These are phyloP conservation scores for Fusarium sp. DNA, from an alignment of 2,329 filamentous ascomycete genomes.

Conservation along the genomic window DNA sequence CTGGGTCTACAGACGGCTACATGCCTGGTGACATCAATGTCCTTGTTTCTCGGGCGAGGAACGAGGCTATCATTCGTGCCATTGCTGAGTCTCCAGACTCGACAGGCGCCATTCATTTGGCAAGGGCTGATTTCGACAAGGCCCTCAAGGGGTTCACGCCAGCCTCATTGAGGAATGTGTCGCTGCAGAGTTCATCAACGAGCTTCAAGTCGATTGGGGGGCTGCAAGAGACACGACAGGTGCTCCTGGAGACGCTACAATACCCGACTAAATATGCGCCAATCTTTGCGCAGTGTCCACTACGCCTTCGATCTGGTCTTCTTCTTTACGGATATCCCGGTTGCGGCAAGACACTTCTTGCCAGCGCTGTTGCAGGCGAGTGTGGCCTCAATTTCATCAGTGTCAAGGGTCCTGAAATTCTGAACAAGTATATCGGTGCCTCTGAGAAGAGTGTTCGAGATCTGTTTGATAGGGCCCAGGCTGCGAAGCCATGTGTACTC, in stretches of 20 bases:
- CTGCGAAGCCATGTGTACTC: constrained; percentile 90
- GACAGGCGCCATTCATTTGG: constrained; percentile 67
- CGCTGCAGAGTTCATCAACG: constrained; percentile 89
- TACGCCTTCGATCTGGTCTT: constrained; percentile 92
- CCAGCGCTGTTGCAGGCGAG: constrained; percentile 96
- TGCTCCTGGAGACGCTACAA: constrained; percentile 92
- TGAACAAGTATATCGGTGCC: constrained; percentile 99
- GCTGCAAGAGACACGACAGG: constrained; percentile 83
- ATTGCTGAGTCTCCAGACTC: constrained; percentile 66
- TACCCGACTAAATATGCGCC: constrained; percentile 98
- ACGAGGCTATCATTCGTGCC: constrained; percentile 89
- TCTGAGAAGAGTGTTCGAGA: constrained; percentile 97
- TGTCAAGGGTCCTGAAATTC: constrained; percentile 96
- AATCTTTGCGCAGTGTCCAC: constrained; percentile 94
- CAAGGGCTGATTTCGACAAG: constrained; percentile 79
- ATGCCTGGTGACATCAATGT: constrained; percentile 95
- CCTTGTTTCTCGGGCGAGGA: constrained; percentile 85
- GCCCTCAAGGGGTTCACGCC: constrained; percentile 94
- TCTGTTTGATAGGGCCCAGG: constrained; percentile 90
- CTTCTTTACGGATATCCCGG: constrained; percentile 95
- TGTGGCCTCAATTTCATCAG: constrained; percentile 98
- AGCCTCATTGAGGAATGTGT: constrained; percentile 92
- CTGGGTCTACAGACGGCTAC: constrained; percentile 94
- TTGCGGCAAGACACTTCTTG: constrained; percentile 95
- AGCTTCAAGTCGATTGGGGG: constrained; percentile 94